Evolutionary conservation across 306 rosid species (phyloP), one percentile per base, ranked within the genome.

Genomic region (Carpinus viminea): DNA sequence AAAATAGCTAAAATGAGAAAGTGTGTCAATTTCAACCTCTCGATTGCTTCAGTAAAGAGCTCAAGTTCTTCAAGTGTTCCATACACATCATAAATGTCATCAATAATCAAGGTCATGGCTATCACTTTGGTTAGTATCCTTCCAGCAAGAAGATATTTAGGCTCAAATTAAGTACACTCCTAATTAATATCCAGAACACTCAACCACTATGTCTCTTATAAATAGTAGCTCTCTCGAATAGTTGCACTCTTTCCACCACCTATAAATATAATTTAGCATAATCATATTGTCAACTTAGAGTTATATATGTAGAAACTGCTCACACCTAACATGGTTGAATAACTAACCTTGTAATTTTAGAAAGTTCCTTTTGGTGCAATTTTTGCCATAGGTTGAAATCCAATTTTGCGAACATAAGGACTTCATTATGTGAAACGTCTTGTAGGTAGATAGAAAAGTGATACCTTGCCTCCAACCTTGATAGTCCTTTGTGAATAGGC

Each of bases 51-150:
- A 1, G 87, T 89, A 24, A 91, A 77, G 45, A 78, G 52, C 20
- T 60, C 77, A 4, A 91, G 80, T 7, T 91, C 96, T 24, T 88
- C 88, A 10, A 84, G 16, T n/a, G 90, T 84, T 5, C 91, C 93
- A 69, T 76, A 86, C 3, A 28, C 73, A 74, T 86, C 92, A 69
- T 84, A 89, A 8, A 81, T 81, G 43, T 87, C 93, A 80, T 89
- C 90, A 5, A 86, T 13, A 12, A 56, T 20, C 4, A 78, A 64
- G 16, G 54, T 16, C 24, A 83, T 50, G 2, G 45, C 41, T 15
- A 80, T 4, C 17, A 88, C 68, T 79, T 86, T 84, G 6, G 79
- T 50, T 8, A 34, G 36, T 5, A 81, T 73, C 7, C 34, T 74
- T 54, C 94, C 79, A 2, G 59, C 74, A 45, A n/a, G 13, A 28